Base-by-base conservation (phyloP, 208 protist species). In the Borovskyia barvae region DNA sequence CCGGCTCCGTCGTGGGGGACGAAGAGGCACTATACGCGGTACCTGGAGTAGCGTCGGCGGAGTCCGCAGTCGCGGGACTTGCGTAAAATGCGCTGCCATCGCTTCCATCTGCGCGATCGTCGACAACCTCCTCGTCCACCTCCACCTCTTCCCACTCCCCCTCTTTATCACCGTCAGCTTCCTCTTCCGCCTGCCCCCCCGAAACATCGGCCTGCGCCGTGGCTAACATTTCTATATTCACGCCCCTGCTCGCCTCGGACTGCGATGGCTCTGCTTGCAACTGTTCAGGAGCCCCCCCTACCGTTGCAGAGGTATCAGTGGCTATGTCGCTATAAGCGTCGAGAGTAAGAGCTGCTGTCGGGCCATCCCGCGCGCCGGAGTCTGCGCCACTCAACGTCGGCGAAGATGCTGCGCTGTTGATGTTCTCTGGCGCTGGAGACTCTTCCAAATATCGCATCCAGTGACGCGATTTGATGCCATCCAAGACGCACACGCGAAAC, bases 401-500 rank as follows among this genome's bases (percentile, higher is more conserved):
- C n/a, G n/a, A n/a, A n/a, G n/a, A n/a, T n/a, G 14, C 12, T 17
- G 4, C 39, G 0, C 11, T 15, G n/a, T n/a, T 26, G n/a, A 11
- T 7, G 8, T 37, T 32, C 9, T 35, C 41, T 30, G 29, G 8
- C 17, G 39, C n/a, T n/a, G n/a, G n/a, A n/a, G n/a, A n/a, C n/a
- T n/a, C n/a, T n/a, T 46, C 30, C 9, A 71, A 20, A 50, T 59
- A 71, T 32, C 33, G 15, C 9, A 42, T 51, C 64, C 64, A 71
- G 64, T 64, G 46, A 20, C 64, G 64, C 19, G 54, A 56, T 22
- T 64, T 57, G 39, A 35, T 22, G 12, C 26, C 49, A 17, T 52
- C 60, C 45, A 76, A 39, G 25, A 76, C 70, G 22, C 61, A 69
- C 5, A 71, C 70, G 25, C 41, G 47, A 26, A 64, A 60, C 30